Conservation (phyloP, 495 filamentous ascomycete genomes). For the Xylaria venustula region DNA sequence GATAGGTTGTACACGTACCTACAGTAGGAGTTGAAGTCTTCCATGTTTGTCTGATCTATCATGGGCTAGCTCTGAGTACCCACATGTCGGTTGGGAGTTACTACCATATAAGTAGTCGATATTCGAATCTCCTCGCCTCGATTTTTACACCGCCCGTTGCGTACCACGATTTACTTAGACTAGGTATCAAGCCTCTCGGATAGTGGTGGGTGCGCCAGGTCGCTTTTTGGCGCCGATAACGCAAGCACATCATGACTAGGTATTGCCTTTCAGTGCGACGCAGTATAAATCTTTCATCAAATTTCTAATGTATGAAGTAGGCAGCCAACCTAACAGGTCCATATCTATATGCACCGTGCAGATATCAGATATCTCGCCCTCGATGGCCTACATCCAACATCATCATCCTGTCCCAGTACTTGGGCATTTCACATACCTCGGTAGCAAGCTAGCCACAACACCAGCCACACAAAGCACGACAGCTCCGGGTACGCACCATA, state of each 20-base stretch:
- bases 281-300: no score
- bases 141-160: neutral
- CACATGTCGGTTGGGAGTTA: no score
- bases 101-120: no score
- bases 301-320: no score
- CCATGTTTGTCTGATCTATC: no score
- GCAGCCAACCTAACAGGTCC: neutral
- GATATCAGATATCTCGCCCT: no score
- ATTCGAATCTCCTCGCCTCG: neutral
- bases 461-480: neutral
- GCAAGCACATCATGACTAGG: neutral
- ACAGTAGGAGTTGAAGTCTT: no score
- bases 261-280: neutral
- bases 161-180: neutral
- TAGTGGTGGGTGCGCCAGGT: neutral
- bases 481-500: no score
- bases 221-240: constrained; percentile 1
- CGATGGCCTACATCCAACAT: neutral
- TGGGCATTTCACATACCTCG: no score
- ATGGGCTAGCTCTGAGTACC: no score
- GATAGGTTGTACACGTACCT: no score
- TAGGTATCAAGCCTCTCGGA: neutral
- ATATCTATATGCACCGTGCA: neutral
- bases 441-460: neutral
- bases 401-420: neutral